phyloP scores from a whole-genome alignment of 495 filamentous ascomycete species.

The Aspergillus diversus region DNA sequence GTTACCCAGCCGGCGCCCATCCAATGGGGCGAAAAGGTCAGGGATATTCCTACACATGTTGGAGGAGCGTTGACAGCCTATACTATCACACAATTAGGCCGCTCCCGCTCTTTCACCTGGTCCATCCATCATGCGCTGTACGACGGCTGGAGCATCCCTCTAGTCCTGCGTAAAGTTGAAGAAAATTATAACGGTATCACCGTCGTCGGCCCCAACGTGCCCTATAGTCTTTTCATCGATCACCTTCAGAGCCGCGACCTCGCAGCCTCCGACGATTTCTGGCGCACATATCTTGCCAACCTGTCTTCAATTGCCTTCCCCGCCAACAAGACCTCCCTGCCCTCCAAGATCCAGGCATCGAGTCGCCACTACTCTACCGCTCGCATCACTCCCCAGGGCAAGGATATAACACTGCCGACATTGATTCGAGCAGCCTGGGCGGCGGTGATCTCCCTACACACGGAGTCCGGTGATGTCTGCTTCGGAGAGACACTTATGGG shows the following conservation, averaged over 20 bases:
- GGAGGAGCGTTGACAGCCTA: constrained; percentile 61
- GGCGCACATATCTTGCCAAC: constrained; percentile 42
- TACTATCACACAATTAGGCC: constrained; percentile 45
- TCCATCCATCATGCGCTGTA: constrained; percentile 73
- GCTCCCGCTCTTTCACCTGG: constrained; percentile 55
- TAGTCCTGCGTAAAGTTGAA: constrained; percentile 61
- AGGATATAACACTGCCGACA: constrained; percentile 49
- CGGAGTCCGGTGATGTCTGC: constrained; percentile 51
- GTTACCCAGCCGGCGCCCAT: constrained; percentile 55
- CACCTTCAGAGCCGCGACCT: constrained; percentile 41
- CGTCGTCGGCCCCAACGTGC: constrained; percentile 19
- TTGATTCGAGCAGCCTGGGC: constrained; percentile 60
- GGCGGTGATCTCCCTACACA: constrained; percentile 49
- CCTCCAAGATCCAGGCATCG: constrained; percentile 32
- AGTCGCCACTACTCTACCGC: constrained; percentile 37
- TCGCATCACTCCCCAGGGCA: constrained; percentile 20
- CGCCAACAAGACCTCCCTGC: constrained; percentile 28
- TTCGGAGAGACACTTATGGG: constrained; percentile 62
- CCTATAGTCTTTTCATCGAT: constrained; percentile 49
- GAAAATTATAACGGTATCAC: constrained; percentile 39
- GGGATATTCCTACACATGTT: constrained; percentile 47
- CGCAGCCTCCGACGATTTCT: constrained; percentile 45
- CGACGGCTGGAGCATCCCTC: constrained; percentile 68
- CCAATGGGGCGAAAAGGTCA: constrained; percentile 49
- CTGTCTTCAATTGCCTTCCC: constrained; percentile 30